phyloP scores from a whole-genome alignment of 2,329 filamentous ascomycete species.

The Leptographium flavum region DNA sequence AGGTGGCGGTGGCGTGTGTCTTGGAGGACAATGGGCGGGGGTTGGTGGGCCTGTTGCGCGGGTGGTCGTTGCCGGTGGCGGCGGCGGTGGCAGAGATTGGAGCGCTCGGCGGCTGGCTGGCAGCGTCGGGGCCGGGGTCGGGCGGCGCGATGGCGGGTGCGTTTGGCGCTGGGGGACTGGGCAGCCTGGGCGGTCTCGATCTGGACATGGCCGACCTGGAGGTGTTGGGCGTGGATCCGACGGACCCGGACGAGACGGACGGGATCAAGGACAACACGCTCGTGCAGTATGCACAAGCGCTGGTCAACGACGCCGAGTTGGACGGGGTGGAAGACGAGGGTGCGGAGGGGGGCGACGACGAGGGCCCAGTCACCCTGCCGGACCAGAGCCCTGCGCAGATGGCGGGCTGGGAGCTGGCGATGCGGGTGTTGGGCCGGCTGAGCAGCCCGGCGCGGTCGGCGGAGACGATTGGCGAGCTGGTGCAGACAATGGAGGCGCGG shows the following conservation, averaged over 20 bases:
- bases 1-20: constrained; percentile 68
- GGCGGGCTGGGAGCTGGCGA: constrained; percentile 81
- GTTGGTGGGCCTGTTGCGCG: constrained; percentile 57
- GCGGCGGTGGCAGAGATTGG: constrained; percentile 72
- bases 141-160: constrained; percentile 15
- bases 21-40: constrained; percentile 73
- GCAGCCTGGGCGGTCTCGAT: constrained; percentile 35
- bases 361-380: no score
- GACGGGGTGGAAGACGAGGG: constrained; percentile 14
- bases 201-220: constrained; percentile 77
- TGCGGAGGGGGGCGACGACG: not conserved
- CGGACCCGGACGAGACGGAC: constrained; percentile 42
- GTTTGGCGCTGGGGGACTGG: constrained; percentile 50
- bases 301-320: constrained; percentile 42
- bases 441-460: constrained; percentile 59
- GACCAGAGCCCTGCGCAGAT: constrained; percentile 22
- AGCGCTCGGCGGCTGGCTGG: constrained; percentile 71
- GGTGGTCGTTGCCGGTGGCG: constrained; percentile 70
- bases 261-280: constrained; percentile 70
- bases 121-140: constrained; percentile 38
- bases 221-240: constrained; percentile 54
- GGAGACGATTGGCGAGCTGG: constrained; percentile 57
- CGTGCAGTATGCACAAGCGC: constrained; percentile 55
- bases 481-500: constrained; percentile 48
- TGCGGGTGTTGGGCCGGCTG: constrained; percentile 69